Evolutionary conservation across 2,329 filamentous ascomycete species (phyloP).

Genomic region (Penicillium occitanis): DNA sequence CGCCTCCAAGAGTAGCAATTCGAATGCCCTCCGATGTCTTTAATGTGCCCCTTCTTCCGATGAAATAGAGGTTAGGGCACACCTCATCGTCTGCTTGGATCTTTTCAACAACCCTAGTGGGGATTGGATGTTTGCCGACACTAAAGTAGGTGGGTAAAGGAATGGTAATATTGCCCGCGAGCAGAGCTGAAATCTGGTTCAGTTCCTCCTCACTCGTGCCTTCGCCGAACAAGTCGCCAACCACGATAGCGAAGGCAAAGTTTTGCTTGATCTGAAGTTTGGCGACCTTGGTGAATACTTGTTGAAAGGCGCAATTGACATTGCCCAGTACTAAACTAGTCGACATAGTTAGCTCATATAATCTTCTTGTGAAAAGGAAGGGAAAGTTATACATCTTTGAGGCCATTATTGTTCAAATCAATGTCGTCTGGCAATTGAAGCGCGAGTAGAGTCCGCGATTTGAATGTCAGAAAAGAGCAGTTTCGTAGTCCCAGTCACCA

Average conservation of each 20-base stretch:
- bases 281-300: constrained; percentile 76
- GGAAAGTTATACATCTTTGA: constrained; percentile 54
- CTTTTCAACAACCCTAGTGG: constrained; percentile 67
- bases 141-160: constrained; percentile 90
- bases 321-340: constrained; percentile 71
- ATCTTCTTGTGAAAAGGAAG: neutral
- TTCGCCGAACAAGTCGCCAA: constrained; percentile 76
- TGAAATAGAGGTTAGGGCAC: constrained; percentile 85
- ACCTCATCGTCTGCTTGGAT: constrained; percentile 72
- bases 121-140: constrained; percentile 71
- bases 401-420: constrained; percentile 46
- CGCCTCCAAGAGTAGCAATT: constrained; percentile 82
- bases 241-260: constrained; percentile 81
- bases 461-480: neutral
- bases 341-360: constrained; percentile 14
- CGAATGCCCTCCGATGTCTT: constrained; percentile 88
- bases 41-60: constrained; percentile 81
- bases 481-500: neutral
- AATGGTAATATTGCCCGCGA: constrained; percentile 70
- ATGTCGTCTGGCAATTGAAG: neutral
- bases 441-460: neutral
- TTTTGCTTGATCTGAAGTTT: constrained; percentile 81
- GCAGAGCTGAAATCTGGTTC: constrained; percentile 62
- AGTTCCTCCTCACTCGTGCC: constrained; percentile 52
- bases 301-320: constrained; percentile 73